These are phyloP conservation scores for Gliomastix tumulicola DNA, from an alignment of 2,329 filamentous ascomycete species.

Conservation along the genomic window DNA sequence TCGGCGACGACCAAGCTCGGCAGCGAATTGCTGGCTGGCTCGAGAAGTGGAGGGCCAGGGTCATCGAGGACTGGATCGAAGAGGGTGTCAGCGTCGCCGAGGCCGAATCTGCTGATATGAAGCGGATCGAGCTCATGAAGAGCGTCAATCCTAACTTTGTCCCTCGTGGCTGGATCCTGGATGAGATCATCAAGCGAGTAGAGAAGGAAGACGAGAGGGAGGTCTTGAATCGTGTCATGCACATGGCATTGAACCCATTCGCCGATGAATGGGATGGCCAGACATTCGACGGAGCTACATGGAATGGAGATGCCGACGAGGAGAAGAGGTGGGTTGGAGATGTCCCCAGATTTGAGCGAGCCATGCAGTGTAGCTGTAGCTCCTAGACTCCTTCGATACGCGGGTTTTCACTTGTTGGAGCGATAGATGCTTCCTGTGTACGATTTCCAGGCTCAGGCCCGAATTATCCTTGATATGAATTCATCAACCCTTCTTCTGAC, in stretches of 20 bases:
- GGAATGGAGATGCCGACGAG: constrained; percentile 59
- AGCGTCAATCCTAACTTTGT: constrained; percentile 88
- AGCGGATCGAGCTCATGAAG: constrained; percentile 70
- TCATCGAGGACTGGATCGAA: constrained; percentile 70
- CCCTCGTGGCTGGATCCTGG: constrained; percentile 83
- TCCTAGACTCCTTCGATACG: constrained; percentile 46
- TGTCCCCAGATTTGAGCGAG: constrained; percentile 69
- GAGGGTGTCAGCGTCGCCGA: constrained; percentile 27
- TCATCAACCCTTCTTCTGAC: too few relatives aligned
- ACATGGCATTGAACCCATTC: constrained; percentile 79
- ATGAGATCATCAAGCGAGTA: constrained; percentile 85
- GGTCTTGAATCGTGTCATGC: constrained; percentile 70
- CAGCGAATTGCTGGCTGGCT: constrained; percentile 73
- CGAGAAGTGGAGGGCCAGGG: constrained; percentile 63
- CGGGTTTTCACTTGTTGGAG: too few relatives aligned
- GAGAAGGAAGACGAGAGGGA: constrained; percentile 78
- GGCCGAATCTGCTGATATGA: constrained; percentile 41
- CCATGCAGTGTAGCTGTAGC: constrained; percentile 93
- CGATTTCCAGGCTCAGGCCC: too few relatives aligned
- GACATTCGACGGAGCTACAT: constrained; percentile 36
- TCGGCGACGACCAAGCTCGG: constrained; percentile 57
- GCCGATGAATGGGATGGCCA: constrained; percentile 64
- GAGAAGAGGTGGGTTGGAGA: constrained; percentile 81
- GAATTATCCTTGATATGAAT: too few relatives aligned
- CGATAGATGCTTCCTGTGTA: too few relatives aligned